Evolutionary conservation across 1,284 basidiomycete genomes (phyloP), one percentile per base, ranked within the genome.

Genomic region (Tausonia pullulans): DNA sequence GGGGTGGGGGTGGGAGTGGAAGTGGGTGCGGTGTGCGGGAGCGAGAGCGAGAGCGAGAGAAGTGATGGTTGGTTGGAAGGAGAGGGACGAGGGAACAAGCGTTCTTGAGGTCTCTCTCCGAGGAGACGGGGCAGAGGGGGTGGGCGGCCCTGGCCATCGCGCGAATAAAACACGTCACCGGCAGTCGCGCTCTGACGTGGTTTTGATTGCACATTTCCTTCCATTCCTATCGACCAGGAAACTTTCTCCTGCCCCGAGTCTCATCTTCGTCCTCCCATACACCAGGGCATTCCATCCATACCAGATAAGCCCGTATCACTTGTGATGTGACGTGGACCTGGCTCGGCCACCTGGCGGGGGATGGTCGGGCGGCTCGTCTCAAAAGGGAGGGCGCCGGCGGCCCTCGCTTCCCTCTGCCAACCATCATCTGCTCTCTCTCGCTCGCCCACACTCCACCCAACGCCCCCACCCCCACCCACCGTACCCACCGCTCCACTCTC

Each of bases 401-500:
- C 53, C 41, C 40, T 55, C n/a, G 41, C 46, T 48, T 6, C 61
- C 49, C 16, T n/a, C 61, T 44, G 11, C 11, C 52, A 5, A 56
- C 65, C 64, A 65, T 61, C 59, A 66, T 63, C 58, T 65, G 59
- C 61, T 63, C 66, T 57, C 63, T 62, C 66, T 66, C 64, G 68
- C 63, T 53, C 52, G 63, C 60, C 44, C 51, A 54, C 60, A 51
- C 60, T 63, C 65, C 66, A 58, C 68, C 61, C 50, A 67, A 67
- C 65, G 57, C 61, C 67, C 56, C 59, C 58, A 66, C 66, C 71
- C 73, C 51, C 7, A 16, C 43, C 7, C 45, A 11, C 43, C 67
- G 55, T 58, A 66, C 52, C 44, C 10, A 54, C 50, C 44, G 44
- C 54, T 52, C 54, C 41, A 58, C 59, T 51, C 53, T 52, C 61